Base-by-base conservation (phyloP, 1,284 basidiomycete species). In the Calocybe gambosa region DNA sequence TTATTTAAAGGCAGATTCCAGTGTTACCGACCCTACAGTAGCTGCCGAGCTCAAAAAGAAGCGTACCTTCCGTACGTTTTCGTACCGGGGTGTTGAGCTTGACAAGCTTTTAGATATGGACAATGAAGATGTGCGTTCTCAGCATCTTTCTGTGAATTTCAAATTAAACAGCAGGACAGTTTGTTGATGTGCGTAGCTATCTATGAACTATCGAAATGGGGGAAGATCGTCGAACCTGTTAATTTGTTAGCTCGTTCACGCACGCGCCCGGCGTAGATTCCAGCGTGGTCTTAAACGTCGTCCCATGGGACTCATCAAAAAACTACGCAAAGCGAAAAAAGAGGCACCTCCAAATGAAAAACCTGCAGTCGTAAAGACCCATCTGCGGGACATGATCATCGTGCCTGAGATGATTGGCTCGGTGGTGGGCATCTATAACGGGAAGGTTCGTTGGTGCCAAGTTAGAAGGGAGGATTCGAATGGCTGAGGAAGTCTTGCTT, bases 371-470 rank as follows among this genome's bases (percentile, higher is more conserved):
- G 93, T 99, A 67, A 99, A 98, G 83, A 99, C 96, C 47, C 96
- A 99, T 75, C 79, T 99, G 59, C 93, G 95, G 66, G 87, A 99
- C 77, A 99, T 99, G 95, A 94, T 98, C 70, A 86, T 99, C 68
- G 95, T 99, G 54, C 96, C 95, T 48, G 95, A 99, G 79, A 99
- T 99, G 96, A 97, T 99, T 69, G 95, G 95, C 56, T 89, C 84
- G 58, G 89, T 95, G 55, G 83, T 95, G 57, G 93, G 93, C 59
- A 93, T 96, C 67, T 99, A 99, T 87, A 95, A 94, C 67, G 93
- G 93, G 63, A 94, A 94, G 82, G 87, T 90, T 59, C 58, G 67
- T 59, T 47, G 19, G 20, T 19, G 35, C 23, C 35, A 33, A 16
- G 26, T 20, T 40, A 33, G 31, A n/a, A 31, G 18, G 40, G 50